Evolutionary conservation across 1,139 yeast species (phyloP).

Genomic region (Groenewaldozyma sp.): DNA sequence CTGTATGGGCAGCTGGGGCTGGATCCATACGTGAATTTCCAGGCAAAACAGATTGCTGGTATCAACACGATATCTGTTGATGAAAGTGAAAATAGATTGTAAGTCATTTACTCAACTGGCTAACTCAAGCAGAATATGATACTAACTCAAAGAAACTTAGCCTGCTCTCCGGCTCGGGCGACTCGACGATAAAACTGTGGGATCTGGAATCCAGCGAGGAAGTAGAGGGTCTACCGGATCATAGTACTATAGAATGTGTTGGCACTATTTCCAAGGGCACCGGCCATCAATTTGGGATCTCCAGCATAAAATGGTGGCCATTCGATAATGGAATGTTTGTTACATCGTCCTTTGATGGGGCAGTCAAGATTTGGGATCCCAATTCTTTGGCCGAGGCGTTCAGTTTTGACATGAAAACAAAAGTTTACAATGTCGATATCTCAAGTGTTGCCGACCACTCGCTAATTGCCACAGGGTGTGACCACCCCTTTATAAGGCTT

Average conservation of each 20-base stretch:
- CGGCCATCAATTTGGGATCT: constrained; percentile 65
- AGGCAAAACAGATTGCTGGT: not conserved
- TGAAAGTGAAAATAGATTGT: constrained; percentile 1
- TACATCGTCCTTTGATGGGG: constrained; percentile 70
- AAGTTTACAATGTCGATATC: constrained; percentile 33
- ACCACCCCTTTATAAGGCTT: constrained; percentile 59
- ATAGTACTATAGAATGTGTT: constrained; percentile 19
- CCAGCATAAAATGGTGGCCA: constrained; percentile 82
- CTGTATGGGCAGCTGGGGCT: not conserved
- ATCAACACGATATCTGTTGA: constrained; percentile 2
- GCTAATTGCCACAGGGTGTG: constrained; percentile 60
- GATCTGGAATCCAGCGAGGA: constrained; percentile 15
- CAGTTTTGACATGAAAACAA: constrained; percentile 42
- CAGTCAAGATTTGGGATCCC: constrained; percentile 78
- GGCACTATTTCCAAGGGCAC: constrained; percentile 45
- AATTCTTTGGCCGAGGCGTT: constrained; percentile 53
- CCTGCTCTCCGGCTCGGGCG: constrained; percentile 68
- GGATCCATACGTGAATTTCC: not conserved
- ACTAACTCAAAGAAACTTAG: constrained; percentile 14
- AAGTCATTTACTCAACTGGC: too few species aligned
- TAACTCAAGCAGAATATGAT: too few species aligned
- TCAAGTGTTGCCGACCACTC: constrained; percentile 38
- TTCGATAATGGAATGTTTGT: constrained; percentile 79
- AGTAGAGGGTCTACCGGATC: constrained; percentile 9
- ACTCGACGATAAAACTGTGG: constrained; percentile 45